Base-by-base conservation (phyloP, 306 rosid genomes). In the Vigna radiata region DNA sequence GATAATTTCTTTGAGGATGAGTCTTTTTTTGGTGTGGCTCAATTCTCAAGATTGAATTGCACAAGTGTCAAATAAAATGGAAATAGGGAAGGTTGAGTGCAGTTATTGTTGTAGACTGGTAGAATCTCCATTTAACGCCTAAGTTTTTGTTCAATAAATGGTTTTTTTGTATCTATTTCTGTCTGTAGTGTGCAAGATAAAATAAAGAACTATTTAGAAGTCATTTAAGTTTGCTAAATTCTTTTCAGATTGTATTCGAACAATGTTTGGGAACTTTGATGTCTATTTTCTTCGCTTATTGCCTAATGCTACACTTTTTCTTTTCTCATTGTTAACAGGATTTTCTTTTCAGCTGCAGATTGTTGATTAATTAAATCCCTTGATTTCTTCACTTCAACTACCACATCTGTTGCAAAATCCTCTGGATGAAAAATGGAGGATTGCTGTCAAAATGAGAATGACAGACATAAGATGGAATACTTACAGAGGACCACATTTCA, bases 381-480 rank as follows among this genome's bases (percentile, higher is more conserved):
- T 77, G 59, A 80, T 61, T 68, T 78, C 61, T 72, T 70, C 72
- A 73, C 60, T 14, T 75, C 69, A 75, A 86, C 65, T 72, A 75
- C 63, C 47, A 68, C 72, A 63, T 77, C 76, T 69, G 66, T 78
- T 80, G 58, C 76, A 64, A 75, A 77, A 54, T 79, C 82, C 75
- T 77, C 79, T 56, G 64, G 75, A 36, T 55, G 72, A 69, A 85
- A 85, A 72, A 95, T 95, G 98, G 96, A 90, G 75, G 96, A 86
- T 60, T 88, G 89, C 53, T 83, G 85, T 56, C 94, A 90, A 60
- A 92, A 84, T 76, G 96, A 90, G 83, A 89, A 82, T 33, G 84
- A 88, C 52, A 87, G 95, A 83, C 98, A 89, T 85, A 88, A 85
- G 80, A 73, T 83, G 84, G 98, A 95, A 53, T 95, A 83, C 76